phyloP scores from a whole-genome alignment of 345 rosid genomes.

The Kandelia obovata region DNA sequence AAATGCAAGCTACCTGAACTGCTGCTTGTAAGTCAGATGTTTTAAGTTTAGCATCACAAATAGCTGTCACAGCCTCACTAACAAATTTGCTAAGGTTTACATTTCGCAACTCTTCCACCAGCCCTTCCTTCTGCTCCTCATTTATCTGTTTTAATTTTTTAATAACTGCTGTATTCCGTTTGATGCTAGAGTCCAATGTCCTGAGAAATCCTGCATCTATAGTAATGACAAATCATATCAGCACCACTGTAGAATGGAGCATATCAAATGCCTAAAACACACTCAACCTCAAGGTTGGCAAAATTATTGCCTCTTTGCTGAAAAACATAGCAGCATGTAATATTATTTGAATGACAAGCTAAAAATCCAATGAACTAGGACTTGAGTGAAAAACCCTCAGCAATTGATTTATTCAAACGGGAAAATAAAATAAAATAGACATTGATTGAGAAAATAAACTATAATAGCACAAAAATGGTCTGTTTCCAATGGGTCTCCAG shows the following conservation, averaged over 20 bases:
- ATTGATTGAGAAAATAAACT: background rate
- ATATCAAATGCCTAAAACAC: background rate
- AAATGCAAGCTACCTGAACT: conserved; percentile 58
- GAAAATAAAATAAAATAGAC: background rate
- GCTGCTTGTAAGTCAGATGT: conserved; percentile 92
- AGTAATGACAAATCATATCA: conserved; percentile 17
- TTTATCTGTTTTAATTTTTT: conserved; percentile 91
- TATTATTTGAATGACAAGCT: too few relatives aligned
- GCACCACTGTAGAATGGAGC: background rate
- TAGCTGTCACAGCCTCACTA: conserved; percentile 89
- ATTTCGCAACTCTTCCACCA: conserved; percentile 78
- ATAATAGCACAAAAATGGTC: background rate
- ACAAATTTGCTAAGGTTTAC: conserved; percentile 93
- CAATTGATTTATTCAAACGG: too few relatives aligned
- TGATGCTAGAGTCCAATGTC: conserved; percentile 92
- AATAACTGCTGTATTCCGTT: conserved; percentile 88
- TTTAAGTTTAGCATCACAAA: conserved; percentile 95
- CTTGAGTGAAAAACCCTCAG: too few relatives aligned
- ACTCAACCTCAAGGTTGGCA: background rate
- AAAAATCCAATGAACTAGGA: too few relatives aligned
- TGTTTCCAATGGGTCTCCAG: background rate
- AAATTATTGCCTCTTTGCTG: background rate
- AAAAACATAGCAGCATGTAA: background rate
- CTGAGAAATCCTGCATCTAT: conserved; percentile 80
- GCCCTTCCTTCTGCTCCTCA: conserved; percentile 85